phyloP scores from a whole-genome alignment of 106 monocot species.

The Apostasia ramifera region DNA sequence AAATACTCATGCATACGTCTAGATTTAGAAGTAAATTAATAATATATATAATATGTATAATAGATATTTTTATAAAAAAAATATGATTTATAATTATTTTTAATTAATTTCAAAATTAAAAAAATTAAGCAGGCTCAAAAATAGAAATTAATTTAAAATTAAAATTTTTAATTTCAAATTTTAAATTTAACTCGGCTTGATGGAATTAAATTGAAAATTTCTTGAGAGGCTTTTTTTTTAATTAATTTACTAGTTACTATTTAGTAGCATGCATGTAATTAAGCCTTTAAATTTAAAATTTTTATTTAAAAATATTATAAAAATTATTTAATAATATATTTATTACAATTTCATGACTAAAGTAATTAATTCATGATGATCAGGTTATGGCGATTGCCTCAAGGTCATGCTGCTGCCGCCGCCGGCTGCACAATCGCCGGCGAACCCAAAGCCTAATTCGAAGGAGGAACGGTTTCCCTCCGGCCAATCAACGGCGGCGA shows the following conservation, averaged over 20 bases:
- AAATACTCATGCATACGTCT: no score
- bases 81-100: background rate
- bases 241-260: no score
- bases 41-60: background rate
- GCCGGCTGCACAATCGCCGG: background rate
- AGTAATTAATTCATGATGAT: background rate
- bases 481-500: background rate
- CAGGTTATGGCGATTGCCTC: background rate
- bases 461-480: background rate
- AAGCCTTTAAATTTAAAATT: background rate
- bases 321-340: conserved; percentile 3
- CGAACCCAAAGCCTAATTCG: background rate
- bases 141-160: background rate
- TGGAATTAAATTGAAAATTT: no score
- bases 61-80: no score
- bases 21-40: background rate
- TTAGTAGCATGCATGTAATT: no score
- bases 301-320: background rate
- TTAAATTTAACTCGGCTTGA: no score
- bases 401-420: background rate
- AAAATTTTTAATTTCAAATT: no score
- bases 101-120: background rate
- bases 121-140: background rate
- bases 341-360: background rate
- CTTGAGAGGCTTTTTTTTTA: no score